These are phyloP conservation scores for Fonsecaea nubica DNA, from an alignment of 2,329 filamentous ascomycete species.

Conservation along the genomic window DNA sequence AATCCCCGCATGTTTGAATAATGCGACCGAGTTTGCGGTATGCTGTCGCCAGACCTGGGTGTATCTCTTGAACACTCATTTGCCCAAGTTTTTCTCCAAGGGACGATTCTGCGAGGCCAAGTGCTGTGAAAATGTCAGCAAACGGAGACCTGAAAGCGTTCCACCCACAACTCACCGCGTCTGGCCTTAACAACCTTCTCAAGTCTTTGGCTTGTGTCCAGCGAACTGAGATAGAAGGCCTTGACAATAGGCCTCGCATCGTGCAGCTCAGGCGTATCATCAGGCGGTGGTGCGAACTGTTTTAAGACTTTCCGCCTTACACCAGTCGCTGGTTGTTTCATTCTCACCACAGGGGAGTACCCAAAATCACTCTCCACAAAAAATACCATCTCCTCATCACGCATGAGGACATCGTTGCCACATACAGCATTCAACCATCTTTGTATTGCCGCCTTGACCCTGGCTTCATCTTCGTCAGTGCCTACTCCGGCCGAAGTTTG, in stretches of 20 bases:
- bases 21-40: slow-evolving; percentile 95
- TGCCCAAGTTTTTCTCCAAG: slow-evolving; percentile 87
- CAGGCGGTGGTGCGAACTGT: slow-evolving; percentile 95
- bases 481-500: slow-evolving; percentile 91
- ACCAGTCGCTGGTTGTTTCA: slow-evolving; percentile 95
- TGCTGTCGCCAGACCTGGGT: slow-evolving; percentile 83
- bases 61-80: slow-evolving; percentile 89
- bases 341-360: slow-evolving; percentile 92
- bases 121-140: slow-evolving; percentile 60
- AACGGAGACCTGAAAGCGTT: slow-evolving; percentile 5
- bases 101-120: slow-evolving; percentile 90
- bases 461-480: slow-evolving; percentile 90
- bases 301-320: slow-evolving; percentile 95
- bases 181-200: slow-evolving; percentile 91
- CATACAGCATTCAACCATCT: slow-evolving; percentile 95
- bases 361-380: slow-evolving; percentile 99
- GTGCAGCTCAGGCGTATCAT: slow-evolving; percentile 93
- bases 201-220: slow-evolving; percentile 97
- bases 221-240: slow-evolving; percentile 90
- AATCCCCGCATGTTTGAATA: slow-evolving; percentile 92
- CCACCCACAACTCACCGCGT: slow-evolving; percentile 68
- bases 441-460: slow-evolving; percentile 88
- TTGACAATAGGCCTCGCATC: slow-evolving; percentile 91
- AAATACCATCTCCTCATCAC: slow-evolving; percentile 94
- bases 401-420: slow-evolving; percentile 87